These are phyloP conservation scores for Lachnum nothofagi DNA, from an alignment of 2,329 filamentous ascomycete species.

Conservation along the genomic window DNA sequence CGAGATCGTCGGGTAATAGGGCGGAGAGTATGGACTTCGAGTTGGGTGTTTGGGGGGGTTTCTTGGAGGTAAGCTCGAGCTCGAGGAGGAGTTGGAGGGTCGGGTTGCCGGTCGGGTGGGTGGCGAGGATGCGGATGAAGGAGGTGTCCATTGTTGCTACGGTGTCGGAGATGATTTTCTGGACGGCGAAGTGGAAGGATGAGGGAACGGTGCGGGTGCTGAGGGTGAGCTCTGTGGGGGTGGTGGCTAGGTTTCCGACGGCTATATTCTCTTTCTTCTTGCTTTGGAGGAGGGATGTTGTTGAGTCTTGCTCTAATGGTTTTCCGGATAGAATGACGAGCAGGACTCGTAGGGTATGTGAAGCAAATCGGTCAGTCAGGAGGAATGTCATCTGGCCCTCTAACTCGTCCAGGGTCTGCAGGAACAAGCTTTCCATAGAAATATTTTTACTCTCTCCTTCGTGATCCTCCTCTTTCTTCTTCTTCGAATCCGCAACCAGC, in stretches of 20 bases:
- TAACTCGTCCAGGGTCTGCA: conserved; percentile 80
- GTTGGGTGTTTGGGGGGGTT: conserved; percentile 58
- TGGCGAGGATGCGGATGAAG: conserved; percentile 76
- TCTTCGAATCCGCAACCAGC: conserved; percentile 44
- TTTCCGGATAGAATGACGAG: conserved; percentile 80
- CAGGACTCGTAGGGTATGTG: conserved; percentile 81
- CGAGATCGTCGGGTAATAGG: conserved; percentile 73
- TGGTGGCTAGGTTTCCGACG: conserved; percentile 49
- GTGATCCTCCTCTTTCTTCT: conserved; percentile 40
- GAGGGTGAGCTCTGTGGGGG: conserved; percentile 43
- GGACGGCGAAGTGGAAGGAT: conserved; percentile 70
- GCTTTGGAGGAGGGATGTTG: conserved; percentile 75
- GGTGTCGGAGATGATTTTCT: conserved; percentile 76
- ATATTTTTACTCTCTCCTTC: conserved; percentile 45
- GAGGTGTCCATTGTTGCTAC: conserved; percentile 71
- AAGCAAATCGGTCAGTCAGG: conserved; percentile 83
- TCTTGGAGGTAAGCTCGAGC: conserved; percentile 72
- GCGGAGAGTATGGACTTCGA: conserved; percentile 64
- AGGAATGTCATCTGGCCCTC: conserved; percentile 77
- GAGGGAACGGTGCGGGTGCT: conserved; percentile 62
- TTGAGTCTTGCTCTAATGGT: conserved; percentile 64
- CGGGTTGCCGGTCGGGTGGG: conserved; percentile 85
- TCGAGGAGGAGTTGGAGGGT: conserved; percentile 86
- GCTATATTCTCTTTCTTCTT: conserved; percentile 84
- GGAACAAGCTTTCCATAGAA: conserved; percentile 79